Base-by-base conservation (phyloP, 2,329 filamentous ascomycete genomes). In the Sarocladium kiliense region DNA sequence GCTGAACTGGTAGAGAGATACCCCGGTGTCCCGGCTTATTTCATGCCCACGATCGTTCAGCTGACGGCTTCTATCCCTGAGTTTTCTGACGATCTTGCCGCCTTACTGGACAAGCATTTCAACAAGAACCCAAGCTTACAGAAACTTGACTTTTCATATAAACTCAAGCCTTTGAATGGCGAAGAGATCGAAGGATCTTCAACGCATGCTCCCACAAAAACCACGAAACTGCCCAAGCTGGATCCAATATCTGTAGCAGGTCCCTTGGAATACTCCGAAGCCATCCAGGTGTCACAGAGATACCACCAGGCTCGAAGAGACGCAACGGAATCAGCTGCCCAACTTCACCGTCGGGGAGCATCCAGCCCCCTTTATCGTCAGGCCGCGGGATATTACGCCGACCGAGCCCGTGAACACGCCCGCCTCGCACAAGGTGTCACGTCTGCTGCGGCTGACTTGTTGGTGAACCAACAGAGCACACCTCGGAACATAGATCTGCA, bases 291-390 rank as follows among this genome's bases (percentile, higher is more conserved):
- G 10, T 64, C 65, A 14, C 62, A 65, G 27, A 59, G 62, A 14
- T 63, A 67, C 34, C 60, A 65, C 30, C 66, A 66, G 39, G 66
- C 67, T 9, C 63, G 63, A 19, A 64, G 65, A 26, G 65, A 71
- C 21, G 69, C 70, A 45, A 54, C 62, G 27, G 59, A 65, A 6
- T 70, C 74, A 0, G 78, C 77, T 0, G 63, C 71, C 1, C 66
- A 72, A 3, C 70, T 77, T 21, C 71, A 66, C 56, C 73, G 72
- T 32, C 73, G 73, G 16, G 78, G 79, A 21, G 85, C 81, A 61
- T 91, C 89, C 0, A 83, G 91, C 58, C 86, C 79, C 0, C 73
- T 93, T 2, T 91, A 89, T 74, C 82, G 85, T 21, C 88, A 86
- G 56, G 92, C 83, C 1, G 89, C 89, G 9, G 84, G 80, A 0